These are phyloP conservation scores for Populus davidiana DNA, from an alignment of 345 rosid genomes.

Conservation along the genomic window DNA sequence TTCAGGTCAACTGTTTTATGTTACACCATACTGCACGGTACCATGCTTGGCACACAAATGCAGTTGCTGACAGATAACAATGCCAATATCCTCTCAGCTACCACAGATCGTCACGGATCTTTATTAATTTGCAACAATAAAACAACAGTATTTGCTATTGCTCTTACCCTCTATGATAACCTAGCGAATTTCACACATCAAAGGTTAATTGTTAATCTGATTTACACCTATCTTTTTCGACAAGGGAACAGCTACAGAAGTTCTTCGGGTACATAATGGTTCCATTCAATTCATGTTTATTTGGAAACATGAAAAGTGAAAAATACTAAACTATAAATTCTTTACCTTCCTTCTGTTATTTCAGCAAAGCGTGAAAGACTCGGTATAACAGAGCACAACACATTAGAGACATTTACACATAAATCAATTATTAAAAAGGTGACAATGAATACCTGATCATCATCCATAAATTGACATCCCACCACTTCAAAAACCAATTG, in stretches of 20 bases:
- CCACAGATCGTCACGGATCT: neutral
- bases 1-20: neutral
- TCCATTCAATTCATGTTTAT: neutral
- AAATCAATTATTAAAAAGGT: neutral
- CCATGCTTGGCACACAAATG: neutral
- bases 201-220: neutral
- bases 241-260: neutral
- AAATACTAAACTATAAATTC: neutral
- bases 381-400: neutral
- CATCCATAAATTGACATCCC: neutral
- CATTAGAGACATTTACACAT: neutral
- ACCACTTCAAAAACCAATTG: neutral
- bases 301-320: neutral
- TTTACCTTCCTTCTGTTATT: neutral
- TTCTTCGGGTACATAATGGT: neutral
- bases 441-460: conserved; percentile 12
- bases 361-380: neutral
- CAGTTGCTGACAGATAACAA: neutral
- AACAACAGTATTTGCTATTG: neutral
- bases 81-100: neutral
- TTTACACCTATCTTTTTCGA: neutral
- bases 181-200: neutral
- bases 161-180: neutral
- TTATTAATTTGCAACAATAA: neutral
- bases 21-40: neutral